Percentiles rank a stretch among this genome's conserved stretches.
phyloP scores from a whole-genome alignment of 306 rosid species.

The Quercus dentata region DNA sequence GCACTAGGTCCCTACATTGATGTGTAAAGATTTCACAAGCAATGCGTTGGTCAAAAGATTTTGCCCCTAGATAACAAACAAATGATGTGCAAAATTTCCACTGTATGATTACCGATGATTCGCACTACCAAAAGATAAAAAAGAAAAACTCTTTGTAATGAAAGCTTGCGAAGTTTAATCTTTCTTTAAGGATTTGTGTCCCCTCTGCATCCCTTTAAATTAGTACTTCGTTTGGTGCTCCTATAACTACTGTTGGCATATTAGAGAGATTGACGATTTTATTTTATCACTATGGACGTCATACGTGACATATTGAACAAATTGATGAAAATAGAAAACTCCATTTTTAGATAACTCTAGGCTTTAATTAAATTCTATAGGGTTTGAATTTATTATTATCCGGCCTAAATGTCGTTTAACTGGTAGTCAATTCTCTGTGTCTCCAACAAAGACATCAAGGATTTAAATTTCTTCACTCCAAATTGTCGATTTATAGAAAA shows the following conservation, averaged over 20 bases:
- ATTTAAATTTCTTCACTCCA: no score
- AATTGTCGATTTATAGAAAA: no score
- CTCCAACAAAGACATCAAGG: no score
- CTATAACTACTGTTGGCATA: no score
- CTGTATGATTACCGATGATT: background rate
- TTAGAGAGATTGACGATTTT: no score
- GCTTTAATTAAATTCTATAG: no score
- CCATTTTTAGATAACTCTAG: background rate
- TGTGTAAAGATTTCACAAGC: constrained; percentile 1
- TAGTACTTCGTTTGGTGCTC: no score
- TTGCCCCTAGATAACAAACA: background rate
- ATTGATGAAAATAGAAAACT: background rate
- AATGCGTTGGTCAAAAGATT: background rate
- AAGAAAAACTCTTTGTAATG: background rate
- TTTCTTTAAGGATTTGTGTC: background rate
- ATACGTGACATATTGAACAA: background rate
- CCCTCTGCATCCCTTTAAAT: no score
- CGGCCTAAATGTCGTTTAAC: no score
- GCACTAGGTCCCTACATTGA: constrained; percentile 2
- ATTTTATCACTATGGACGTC: no score
- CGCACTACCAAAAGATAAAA: background rate
- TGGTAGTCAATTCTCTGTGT: no score
- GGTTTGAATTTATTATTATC: no score
- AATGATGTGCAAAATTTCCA: background rate
- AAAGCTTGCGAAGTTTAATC: background rate